Evolutionary conservation across 1,284 basidiomycete genomes (phyloP).

Genomic region (Prillingera fragicola): DNA sequence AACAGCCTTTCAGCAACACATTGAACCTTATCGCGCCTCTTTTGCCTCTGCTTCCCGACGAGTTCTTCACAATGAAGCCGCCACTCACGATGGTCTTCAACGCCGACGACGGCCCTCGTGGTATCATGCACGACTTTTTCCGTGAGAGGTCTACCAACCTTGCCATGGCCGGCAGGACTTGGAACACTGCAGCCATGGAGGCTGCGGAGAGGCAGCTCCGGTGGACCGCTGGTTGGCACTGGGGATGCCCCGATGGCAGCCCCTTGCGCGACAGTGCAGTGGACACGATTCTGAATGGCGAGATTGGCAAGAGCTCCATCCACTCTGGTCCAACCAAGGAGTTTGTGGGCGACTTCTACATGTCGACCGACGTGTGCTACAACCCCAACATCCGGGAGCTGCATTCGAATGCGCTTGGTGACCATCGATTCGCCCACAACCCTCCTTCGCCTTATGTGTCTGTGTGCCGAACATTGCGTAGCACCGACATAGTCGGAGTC

Average conservation of each 20-base stretch:
- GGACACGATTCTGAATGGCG: slow-evolving; percentile 33
- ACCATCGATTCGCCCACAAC: slow-evolving; percentile 9
- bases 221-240: slow-evolving; percentile 38
- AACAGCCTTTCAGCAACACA: slow-evolving; percentile 27
- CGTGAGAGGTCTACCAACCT: not conserved
- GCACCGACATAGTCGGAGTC: slow-evolving; percentile 35
- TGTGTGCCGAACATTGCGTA: slow-evolving; percentile 14
- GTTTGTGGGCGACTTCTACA: slow-evolving; percentile 40
- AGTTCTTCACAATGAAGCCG: slow-evolving; percentile 28
- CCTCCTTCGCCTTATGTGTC: slow-evolving; percentile 23
- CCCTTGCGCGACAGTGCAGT: slow-evolving; percentile 27
- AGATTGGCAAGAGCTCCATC: not conserved
- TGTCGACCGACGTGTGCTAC: slow-evolving; percentile 33
- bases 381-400: slow-evolving; percentile 33
- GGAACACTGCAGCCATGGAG: slow-evolving; percentile 27
- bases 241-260: slow-evolving; percentile 33
- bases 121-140: slow-evolving; percentile 20
- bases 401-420: slow-evolving; percentile 8
- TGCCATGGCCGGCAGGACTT: slow-evolving; percentile 12
- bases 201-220: slow-evolving; percentile 30
- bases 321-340: slow-evolving; percentile 6
- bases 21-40: slow-evolving; percentile 32
- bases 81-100: slow-evolving; percentile 33
- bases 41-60: slow-evolving; percentile 28
- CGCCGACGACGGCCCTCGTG: slow-evolving; percentile 32